Base-by-base conservation (phyloP, 208 protist genomes). In the Blastocrithidia nonstop region DNA sequence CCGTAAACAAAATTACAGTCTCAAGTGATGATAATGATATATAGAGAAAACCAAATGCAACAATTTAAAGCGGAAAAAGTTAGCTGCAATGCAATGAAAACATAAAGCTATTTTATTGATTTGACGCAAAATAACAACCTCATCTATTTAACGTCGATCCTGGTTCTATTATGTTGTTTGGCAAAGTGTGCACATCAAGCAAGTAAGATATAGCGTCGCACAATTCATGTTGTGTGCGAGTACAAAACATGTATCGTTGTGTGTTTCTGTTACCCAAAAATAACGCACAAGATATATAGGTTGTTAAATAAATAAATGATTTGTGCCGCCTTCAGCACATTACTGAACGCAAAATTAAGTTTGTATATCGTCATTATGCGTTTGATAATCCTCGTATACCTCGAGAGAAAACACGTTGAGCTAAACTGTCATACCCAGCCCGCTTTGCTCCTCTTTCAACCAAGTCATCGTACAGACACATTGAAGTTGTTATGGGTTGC, bases 301-400 rank as follows among this genome's bases (percentile, higher is more conserved):
- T 90, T 1, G 59, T 93, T 25, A 53, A 64, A 20, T 86, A 95
- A 60, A 71, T 96, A 41, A 86, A 79, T 23, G 61, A 64, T 11
- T 42, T 93, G 13, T 85, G 84, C 50, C 57, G 60, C 9, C 57
- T 39, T 4, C 62, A 77, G 44, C 62, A 72, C 8, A 91, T 93
- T 46, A 59, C 72, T 45, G 60, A 87, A 50, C 66, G 72, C 7
- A 63, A 65, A 24, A 61, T 94, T 38, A 95, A 96, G 50, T 78
- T 89, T 61, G 81, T 90, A 21, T 66, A 95, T 28, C 66, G 84
- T 0, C 94, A 92, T 59, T 97, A 96, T 58, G 76, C 78, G 1
- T 96, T 97, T 66, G 93, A 96, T 45, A 65, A 86, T 36, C 47
- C 48, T 2, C 61, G 37, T 8, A 66, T 96, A 29, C 86, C 79